These are phyloP conservation scores for Boletus pseudopeckii DNA, from an alignment of 768 basidiomycete species.

Conservation along the genomic window DNA sequence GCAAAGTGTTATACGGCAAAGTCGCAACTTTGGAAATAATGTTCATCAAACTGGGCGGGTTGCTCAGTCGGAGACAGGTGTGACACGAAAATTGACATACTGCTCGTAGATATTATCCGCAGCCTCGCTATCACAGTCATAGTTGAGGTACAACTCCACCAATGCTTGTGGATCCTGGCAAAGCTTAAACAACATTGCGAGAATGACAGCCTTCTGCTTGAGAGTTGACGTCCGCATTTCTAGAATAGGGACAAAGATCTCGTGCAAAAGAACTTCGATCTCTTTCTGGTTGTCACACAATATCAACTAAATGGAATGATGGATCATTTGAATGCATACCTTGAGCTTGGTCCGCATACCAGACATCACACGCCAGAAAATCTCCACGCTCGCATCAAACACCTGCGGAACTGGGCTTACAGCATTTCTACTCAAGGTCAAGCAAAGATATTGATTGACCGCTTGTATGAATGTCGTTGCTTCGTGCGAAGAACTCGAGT, in stretches of 20 bases:
- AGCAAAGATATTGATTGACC: conserved; percentile 92
- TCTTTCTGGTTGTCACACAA: conserved; percentile 69
- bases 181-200: conserved; percentile 82
- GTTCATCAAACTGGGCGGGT: conserved; percentile 71
- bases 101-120: conserved; percentile 97
- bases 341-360: conserved; percentile 95
- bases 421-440: conserved; percentile 90
- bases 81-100: conserved; percentile 38
- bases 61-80: conserved; percentile 4
- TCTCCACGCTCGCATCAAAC: conserved; percentile 97
- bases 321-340: conserved; percentile 39
- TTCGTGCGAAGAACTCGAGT: conserved; percentile 85
- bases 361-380: conserved; percentile 94
- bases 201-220: conserved; percentile 90
- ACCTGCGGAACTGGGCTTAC: conserved; percentile 94
- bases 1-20: conserved; percentile 43
- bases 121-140: conserved; percentile 95
- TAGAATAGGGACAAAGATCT: conserved; percentile 97
- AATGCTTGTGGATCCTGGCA: conserved; percentile 97
- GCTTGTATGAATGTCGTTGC: conserved; percentile 89
- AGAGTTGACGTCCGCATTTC: conserved; percentile 97
- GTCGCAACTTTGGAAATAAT: conserved; percentile 91
- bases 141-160: conserved; percentile 98
- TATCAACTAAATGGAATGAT: conserved; percentile 6
- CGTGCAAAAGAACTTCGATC: conserved; percentile 96